Conservation (phyloP, 805 yeast species). For the Yarrowia sp. region DNA sequence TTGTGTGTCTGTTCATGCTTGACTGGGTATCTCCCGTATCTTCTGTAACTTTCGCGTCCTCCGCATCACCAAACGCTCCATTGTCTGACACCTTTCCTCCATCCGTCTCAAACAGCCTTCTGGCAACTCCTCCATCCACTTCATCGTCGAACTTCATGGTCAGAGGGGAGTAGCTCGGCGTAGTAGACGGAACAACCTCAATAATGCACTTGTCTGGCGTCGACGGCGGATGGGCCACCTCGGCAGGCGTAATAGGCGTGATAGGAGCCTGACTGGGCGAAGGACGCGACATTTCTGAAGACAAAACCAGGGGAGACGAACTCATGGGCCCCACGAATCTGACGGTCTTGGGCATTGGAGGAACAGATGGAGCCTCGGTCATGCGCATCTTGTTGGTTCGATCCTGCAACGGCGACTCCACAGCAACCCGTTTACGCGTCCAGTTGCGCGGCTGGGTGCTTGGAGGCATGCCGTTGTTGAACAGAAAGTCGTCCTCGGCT, state of each 20-base stretch:
- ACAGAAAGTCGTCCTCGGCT: background rate
- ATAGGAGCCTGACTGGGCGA: conserved; percentile 4
- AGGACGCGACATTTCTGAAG: background rate
- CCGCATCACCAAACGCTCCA: background rate
- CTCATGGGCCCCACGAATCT: background rate
- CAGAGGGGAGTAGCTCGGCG: conserved; percentile 12
- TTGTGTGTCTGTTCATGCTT: no score
- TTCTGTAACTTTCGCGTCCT: background rate
- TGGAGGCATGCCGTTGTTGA: background rate
- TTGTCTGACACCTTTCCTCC: background rate
- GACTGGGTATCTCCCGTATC: background rate
- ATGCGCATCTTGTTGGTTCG: background rate
- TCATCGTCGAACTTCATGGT: background rate
- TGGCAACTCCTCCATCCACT: background rate
- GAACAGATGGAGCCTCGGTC: no score
- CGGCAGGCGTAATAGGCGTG: conserved; percentile 7
- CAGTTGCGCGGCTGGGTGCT: conserved; percentile 2
- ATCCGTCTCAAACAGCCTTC: background rate
- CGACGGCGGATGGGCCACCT: background rate
- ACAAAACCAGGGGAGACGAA: background rate
- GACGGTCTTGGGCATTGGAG: conserved; percentile 1
- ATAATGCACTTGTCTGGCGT: conserved; percentile 1
- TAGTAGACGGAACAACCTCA: background rate
- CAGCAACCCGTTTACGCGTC: background rate
- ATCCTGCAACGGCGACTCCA: background rate